Conservation (phyloP, 345 rosid species). For the Anastatica hierochuntica region DNA sequence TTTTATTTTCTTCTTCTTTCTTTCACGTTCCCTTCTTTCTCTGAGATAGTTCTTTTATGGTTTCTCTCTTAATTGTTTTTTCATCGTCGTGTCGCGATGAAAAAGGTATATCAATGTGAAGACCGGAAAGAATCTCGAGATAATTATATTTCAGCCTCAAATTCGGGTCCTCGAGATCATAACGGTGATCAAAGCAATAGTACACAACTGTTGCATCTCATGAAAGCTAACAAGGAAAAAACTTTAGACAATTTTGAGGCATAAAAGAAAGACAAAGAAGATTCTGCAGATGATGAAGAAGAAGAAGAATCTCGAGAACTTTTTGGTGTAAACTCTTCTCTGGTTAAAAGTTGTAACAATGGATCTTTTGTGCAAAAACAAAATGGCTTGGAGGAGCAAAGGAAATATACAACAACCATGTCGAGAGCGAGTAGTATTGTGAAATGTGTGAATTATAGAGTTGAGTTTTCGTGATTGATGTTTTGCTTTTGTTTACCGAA, state of each 20-base stretch:
- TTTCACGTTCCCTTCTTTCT: too few relatives aligned
- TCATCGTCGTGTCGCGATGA: too few relatives aligned
- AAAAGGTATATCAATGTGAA: too few relatives aligned
- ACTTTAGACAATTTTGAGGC: slow-evolving; percentile 2
- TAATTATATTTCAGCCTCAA: slow-evolving; percentile 32
- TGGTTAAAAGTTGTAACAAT: slow-evolving; percentile 20
- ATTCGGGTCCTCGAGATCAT: slow-evolving; percentile 49
- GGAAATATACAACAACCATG: slow-evolving; percentile 27
- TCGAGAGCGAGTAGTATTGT: slow-evolving; percentile 31
- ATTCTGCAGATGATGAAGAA: slow-evolving; percentile 27
- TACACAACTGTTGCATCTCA: slow-evolving; percentile 23
- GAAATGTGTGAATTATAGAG: slow-evolving; percentile 45
- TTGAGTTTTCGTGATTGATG: too few relatives aligned
- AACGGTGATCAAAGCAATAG: slow-evolving; percentile 46
- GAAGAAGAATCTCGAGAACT: slow-evolving; percentile 31
- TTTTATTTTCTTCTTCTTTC: too few relatives aligned
- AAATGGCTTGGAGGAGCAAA: slow-evolving; percentile 18
- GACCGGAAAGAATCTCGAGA: slow-evolving; percentile 51
- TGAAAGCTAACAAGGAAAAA: slow-evolving; percentile 29
- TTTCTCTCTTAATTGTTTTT: too few relatives aligned
- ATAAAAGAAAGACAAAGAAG: slow-evolving; percentile 27
- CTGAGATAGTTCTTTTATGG: too few relatives aligned
- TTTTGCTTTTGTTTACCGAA: too few relatives aligned
- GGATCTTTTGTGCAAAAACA: slow-evolving; percentile 23
- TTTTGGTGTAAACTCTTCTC: slow-evolving; percentile 4